Conservation (phyloP, 2,329 filamentous ascomycete species). For the Aspergillus quadricinctus region DNA sequence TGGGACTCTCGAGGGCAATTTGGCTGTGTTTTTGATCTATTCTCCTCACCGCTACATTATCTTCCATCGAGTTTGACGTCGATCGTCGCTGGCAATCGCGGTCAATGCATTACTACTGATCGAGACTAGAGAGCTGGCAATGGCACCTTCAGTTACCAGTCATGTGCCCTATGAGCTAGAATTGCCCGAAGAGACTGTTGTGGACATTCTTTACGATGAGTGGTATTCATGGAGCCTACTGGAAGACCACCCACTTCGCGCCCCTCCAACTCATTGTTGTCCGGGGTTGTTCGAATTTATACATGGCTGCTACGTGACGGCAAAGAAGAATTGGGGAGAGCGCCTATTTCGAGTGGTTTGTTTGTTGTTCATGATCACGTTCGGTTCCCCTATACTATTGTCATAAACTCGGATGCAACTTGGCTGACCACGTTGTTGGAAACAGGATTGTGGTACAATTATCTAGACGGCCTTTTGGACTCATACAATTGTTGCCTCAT, state of each 20-base stretch:
- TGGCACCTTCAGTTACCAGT: constrained; percentile 3
- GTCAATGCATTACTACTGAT: neutral
- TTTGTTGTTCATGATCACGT: constrained; percentile 23
- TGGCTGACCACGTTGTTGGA: no score
- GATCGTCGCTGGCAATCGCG: neutral
- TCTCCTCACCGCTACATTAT: neutral
- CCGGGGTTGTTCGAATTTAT: constrained; percentile 21
- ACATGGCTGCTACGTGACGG: constrained; percentile 9
- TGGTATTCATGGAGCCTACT: constrained; percentile 18
- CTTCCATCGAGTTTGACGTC: neutral
- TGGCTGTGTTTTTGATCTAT: neutral
- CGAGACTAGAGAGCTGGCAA: neutral
- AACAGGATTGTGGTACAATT: constrained; percentile 1
- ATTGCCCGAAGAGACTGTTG: constrained; percentile 3
- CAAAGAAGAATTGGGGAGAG: constrained; percentile 19
- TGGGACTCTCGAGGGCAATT: neutral
- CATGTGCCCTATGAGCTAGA: constrained; percentile 1
- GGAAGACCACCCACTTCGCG: constrained; percentile 33
- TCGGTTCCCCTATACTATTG: neutral
- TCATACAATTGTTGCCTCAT: neutral
- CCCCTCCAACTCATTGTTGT: constrained; percentile 27
- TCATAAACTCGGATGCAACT: neutral
- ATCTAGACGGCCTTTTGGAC: neutral
- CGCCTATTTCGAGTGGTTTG: constrained; percentile 18
- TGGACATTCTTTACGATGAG: constrained; percentile 5